phyloP scores from a whole-genome alignment of 139 green algal species.

The Haematococcus lacustris region DNA sequence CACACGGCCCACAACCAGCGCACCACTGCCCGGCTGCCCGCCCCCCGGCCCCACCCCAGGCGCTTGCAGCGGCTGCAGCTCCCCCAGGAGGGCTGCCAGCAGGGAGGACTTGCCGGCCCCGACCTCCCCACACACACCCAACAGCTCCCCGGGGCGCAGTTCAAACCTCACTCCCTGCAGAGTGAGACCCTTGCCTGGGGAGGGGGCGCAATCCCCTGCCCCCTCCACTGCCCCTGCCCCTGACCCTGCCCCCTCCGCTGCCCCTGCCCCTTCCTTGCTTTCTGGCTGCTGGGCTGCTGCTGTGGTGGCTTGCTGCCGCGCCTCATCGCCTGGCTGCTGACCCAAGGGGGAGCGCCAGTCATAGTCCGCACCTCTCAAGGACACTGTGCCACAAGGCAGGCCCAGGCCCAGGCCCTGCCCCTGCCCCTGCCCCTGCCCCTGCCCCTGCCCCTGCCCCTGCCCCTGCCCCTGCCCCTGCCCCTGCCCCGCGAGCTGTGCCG shows the following conservation, averaged over 20 bases:
- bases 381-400: neutral
- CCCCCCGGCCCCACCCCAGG: neutral
- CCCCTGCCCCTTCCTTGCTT: neutral
- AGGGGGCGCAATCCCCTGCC: too few relatives aligned
- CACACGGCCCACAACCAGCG: constrained; percentile 17
- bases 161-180: neutral
- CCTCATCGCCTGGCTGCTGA: neutral
- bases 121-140: constrained; percentile 15
- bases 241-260: too few relatives aligned
- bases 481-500: too few relatives aligned
- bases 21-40: neutral
- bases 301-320: neutral
- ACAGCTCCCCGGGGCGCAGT: neutral
- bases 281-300: neutral
- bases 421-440: too few relatives aligned
- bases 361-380: neutral
- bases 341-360: neutral
- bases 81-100: constrained; percentile 55
- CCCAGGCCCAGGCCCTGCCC: too few relatives aligned
- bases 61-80: constrained; percentile 43
- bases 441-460: too few relatives aligned
- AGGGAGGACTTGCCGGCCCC: constrained; percentile 54
- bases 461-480: too few relatives aligned
- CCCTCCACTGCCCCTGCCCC: too few relatives aligned
- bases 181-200: too few relatives aligned